These are phyloP conservation scores for Ceratobasidium sp. DNA, from an alignment of 1,284 basidiomycete genomes.

Conservation along the genomic window DNA sequence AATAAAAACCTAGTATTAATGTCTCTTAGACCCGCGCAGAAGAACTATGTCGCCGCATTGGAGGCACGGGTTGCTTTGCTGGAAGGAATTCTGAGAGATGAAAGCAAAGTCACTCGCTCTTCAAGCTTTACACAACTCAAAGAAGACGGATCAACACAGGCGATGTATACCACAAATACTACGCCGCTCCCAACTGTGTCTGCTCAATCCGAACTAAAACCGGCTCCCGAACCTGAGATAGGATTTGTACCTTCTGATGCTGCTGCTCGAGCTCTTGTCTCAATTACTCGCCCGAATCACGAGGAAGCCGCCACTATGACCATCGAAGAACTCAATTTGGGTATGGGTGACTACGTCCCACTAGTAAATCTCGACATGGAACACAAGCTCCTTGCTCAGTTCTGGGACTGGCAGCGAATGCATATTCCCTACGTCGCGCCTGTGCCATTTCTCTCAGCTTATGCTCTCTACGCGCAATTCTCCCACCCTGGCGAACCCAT, in stretches of 20 bases:
- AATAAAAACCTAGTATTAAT: not conserved
- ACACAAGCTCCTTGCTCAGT: constrained; percentile 40
- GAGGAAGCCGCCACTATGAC: not conserved
- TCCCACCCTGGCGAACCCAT: constrained; percentile 32
- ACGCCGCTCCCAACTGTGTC: not conserved
- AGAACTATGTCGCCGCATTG: constrained; percentile 39
- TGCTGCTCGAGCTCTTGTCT: constrained; percentile 12
- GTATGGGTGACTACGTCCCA: constrained; percentile 29
- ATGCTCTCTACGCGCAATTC: constrained; percentile 33
- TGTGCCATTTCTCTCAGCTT: constrained; percentile 41
- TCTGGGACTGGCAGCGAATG: constrained; percentile 46
- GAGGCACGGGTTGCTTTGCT: constrained; percentile 31
- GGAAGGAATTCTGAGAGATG: constrained; percentile 26
- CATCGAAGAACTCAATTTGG: constrained; percentile 19
- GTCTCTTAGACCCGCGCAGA: constrained; percentile 24
- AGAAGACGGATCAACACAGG: constrained; percentile 2
- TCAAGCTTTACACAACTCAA: constrained; percentile 2
- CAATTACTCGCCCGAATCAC: not conserved
- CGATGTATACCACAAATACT: not conserved
- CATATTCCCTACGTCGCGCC: constrained; percentile 40
- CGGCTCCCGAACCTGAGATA: not conserved
- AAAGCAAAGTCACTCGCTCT: constrained; percentile 2
- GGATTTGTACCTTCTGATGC: constrained; percentile 20
- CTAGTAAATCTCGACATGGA: constrained; percentile 14
- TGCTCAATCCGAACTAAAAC: not conserved